Evolutionary conservation across 1,139 yeast species (phyloP), one percentile per base, ranked within the genome.

Genomic region (Yueomyces sp.): DNA sequence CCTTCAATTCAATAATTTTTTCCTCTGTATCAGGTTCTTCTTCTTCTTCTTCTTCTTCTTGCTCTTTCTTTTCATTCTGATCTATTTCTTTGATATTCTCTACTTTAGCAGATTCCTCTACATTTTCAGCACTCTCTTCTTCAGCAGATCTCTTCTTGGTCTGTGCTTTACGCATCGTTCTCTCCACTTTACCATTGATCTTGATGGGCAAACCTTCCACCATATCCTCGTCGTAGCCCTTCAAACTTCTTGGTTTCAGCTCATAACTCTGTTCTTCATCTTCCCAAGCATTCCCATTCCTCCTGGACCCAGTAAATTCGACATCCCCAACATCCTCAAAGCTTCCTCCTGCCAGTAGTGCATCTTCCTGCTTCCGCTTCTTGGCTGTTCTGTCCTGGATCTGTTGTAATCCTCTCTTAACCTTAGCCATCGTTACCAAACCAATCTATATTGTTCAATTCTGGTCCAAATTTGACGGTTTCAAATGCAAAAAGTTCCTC

Each of bases 161-260:
- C 53, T 36, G 50, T 50, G 40, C 57, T 57, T 61, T 60, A 32
- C 59, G 60, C 39, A 66, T 52, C 9, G 78, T 81, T 55, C 95
- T 68, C 59, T 81, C 76, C 25, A 91, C 67, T 43, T 69, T 72
- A 46, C 95, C 96, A 47, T 77, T 69, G 27, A 73, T 71, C 56
- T 84, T 86, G 43, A 89, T 84, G 0, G 98, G 97, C 47, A 89
- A 70, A 8, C 84, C 80, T 57, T 84, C 96, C 3, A 76, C 73
- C 27, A 73, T 65, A 26, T 68, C 71, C 4, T 66, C 66, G 33
- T 63, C 65, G 31, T 38, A 38, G 8, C 39, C 65, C 25, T 61
- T 53, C 35, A 66, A 46, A 3, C 55, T 51, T 59, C 89, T 68
- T 2, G 89, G 86, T 46, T 55, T 65, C 50, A 72, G 59, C 57